Evolutionary conservation across 2,329 filamentous ascomycete species (phyloP).

Genomic region (Cylindrodendrum hubeiense): DNA sequence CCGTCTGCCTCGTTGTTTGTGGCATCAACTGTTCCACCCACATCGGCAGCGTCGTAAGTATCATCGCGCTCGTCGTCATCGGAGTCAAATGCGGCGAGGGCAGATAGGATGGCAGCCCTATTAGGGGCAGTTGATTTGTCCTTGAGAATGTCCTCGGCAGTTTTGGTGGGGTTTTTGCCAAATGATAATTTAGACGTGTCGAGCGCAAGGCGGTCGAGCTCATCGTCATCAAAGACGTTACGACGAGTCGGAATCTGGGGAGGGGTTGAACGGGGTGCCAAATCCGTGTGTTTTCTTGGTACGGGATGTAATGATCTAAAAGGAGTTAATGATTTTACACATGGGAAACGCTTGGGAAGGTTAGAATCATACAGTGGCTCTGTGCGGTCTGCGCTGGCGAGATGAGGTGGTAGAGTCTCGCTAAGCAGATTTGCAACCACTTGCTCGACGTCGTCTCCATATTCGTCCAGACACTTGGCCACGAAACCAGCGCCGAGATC

Average conservation of each 20-base stretch:
- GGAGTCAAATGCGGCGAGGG: conserved; percentile 88
- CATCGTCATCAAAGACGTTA: conserved; percentile 85
- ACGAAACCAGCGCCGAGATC: conserved; percentile 88
- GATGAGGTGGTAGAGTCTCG: conserved; percentile 76
- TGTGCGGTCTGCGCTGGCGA: conserved; percentile 72
- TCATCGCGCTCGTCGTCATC: conserved; percentile 98
- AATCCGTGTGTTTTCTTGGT: conserved; percentile 47
- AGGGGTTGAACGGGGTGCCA: conserved; percentile 72
- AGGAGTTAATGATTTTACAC: conserved; percentile 32
- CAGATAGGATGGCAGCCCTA: conserved; percentile 90
- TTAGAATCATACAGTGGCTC: conserved; percentile 69
- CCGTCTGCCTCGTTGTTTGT: conserved; percentile 68
- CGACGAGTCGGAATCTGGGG: conserved; percentile 68
- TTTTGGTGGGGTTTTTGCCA: conserved; percentile 75
- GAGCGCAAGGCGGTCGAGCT: conserved; percentile 78
- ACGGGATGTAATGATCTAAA: conserved; percentile 45
- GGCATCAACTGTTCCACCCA: conserved; percentile 87
- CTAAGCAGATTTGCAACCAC: conserved; percentile 87
- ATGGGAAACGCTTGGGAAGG: neutral
- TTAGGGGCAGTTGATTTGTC: conserved; percentile 75
- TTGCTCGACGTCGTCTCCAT: conserved; percentile 80
- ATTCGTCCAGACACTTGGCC: conserved; percentile 82
- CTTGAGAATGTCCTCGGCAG: conserved; percentile 78
- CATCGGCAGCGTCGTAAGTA: conserved; percentile 93
- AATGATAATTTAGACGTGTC: conserved; percentile 79